These are phyloP conservation scores for Petunia secreta DNA, from an alignment of 257 asterid genomes.

Conservation along the genomic window DNA sequence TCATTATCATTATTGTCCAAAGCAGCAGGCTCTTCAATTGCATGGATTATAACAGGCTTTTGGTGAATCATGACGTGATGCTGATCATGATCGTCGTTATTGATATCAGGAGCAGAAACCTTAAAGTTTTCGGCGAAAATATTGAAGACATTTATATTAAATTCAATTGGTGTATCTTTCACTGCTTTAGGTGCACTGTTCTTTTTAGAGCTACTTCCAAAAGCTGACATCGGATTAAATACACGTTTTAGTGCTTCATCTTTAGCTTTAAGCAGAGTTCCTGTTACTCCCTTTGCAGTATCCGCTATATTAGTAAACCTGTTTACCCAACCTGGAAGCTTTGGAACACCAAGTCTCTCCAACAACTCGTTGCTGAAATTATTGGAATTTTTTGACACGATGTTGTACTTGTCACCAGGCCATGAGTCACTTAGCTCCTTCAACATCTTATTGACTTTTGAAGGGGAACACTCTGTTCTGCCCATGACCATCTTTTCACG, in stretches of 20 bases:
- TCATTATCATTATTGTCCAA: background rate
- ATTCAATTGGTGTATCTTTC: background rate
- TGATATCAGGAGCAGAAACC: background rate
- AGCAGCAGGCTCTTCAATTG: background rate
- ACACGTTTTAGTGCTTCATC: background rate
- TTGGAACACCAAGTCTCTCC: slow-evolving; percentile 24
- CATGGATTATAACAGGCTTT: background rate
- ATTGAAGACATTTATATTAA: background rate
- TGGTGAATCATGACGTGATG: background rate
- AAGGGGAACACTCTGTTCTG: slow-evolving; percentile 1
- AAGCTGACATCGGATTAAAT: background rate
- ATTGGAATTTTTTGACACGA: slow-evolving; percentile 24
- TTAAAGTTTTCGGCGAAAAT: background rate
- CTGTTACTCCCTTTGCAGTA: slow-evolving; percentile 5
- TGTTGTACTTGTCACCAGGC: slow-evolving; percentile 15
- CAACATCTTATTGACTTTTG: slow-evolving; percentile 19
- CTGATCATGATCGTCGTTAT: background rate
- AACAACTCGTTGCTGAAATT: slow-evolving; percentile 25
- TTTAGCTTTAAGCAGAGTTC: background rate
- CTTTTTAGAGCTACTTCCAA: background rate
- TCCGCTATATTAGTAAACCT: slow-evolving; percentile 7
- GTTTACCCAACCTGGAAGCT: slow-evolving; percentile 30
- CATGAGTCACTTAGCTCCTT: slow-evolving; percentile 23
- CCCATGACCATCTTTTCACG: slow-evolving; percentile 15
- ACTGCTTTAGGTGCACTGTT: background rate